phyloP scores from a whole-genome alignment of 2,329 filamentous ascomycete genomes.

The Didymella lethalis region DNA sequence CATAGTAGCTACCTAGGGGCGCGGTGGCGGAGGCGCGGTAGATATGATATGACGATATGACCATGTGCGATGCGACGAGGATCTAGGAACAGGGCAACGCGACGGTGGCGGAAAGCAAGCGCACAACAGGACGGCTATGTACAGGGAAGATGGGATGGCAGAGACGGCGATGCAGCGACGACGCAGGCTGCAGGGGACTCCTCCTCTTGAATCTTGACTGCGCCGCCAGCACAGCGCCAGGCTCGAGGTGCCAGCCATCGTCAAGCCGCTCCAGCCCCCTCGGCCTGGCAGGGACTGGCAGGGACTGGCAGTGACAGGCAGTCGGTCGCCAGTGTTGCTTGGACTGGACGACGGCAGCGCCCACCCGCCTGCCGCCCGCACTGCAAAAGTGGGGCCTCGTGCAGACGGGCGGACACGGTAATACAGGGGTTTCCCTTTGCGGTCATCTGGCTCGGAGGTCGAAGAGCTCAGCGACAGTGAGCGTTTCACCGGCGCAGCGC shows the following conservation, averaged over 20 bases:
- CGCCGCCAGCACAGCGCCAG: slow-evolving; percentile 28
- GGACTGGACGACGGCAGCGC: slow-evolving; percentile 7
- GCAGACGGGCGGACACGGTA: background rate
- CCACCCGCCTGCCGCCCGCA: slow-evolving; percentile 5
- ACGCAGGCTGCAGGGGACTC: slow-evolving; percentile 18
- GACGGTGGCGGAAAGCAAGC: slow-evolving; percentile 17
- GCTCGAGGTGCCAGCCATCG: slow-evolving; percentile 23
- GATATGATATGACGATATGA: background rate
- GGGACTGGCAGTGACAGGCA: too few species aligned
- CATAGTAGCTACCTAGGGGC: slow-evolving; percentile 36
- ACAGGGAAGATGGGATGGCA: slow-evolving; percentile 28
- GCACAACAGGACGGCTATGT: slow-evolving; percentile 24
- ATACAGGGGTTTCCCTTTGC: background rate
- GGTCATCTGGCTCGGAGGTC: slow-evolving; percentile 6
- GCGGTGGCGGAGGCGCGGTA: slow-evolving; percentile 16
- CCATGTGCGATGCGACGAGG: background rate
- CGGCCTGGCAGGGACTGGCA: background rate
- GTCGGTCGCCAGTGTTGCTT: background rate
- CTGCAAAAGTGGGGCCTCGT: background rate
- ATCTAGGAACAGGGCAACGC: slow-evolving; percentile 16
- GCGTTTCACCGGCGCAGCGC: slow-evolving; percentile 11
- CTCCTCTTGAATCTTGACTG: slow-evolving; percentile 28
- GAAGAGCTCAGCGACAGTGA: slow-evolving; percentile 5
- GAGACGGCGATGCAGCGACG: background rate
- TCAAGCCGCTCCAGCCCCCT: slow-evolving; percentile 19